Percentiles rank a stretch among this genome's conserved stretches.
Evolutionary conservation across 108 stramenopile genomes (phyloP).

Genomic region (Fragilaria crotonensis): DNA sequence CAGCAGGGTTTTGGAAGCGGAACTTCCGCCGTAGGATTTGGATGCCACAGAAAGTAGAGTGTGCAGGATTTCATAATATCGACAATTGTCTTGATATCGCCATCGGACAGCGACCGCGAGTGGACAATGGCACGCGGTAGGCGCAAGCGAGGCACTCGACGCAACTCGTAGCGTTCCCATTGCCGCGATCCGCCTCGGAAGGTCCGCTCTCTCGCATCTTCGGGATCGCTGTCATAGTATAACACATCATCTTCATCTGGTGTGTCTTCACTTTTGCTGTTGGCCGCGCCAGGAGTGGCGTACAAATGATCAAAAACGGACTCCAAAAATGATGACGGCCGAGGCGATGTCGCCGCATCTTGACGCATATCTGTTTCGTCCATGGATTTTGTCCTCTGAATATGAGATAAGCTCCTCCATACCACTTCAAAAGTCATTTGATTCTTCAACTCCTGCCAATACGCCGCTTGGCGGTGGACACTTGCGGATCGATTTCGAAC

Average conservation of each 20-base stretch:
- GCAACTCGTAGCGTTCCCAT: background rate
- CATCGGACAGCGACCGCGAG: background rate
- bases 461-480: slow-evolving; percentile 16
- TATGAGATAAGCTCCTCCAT: slow-evolving; percentile 9
- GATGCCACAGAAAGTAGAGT: slow-evolving; percentile 42
- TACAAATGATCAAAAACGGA: too few species aligned
- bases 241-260: slow-evolving; percentile 13
- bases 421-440: slow-evolving; percentile 40
- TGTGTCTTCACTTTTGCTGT: background rate
- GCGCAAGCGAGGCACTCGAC: background rate
- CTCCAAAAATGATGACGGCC: background rate
- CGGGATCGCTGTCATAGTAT: slow-evolving; percentile 59
- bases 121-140: slow-evolving; percentile 34
- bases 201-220: slow-evolving; percentile 21
- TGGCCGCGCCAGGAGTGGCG: too few species aligned
- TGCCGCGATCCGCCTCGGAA: background rate
- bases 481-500: slow-evolving; percentile 18
- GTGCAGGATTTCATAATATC: slow-evolving; percentile 29
- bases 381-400: slow-evolving; percentile 24
- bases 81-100: background rate
- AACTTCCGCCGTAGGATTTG: slow-evolving; percentile 10
- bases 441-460: slow-evolving; percentile 16
- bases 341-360: background rate
- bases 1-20: slow-evolving; percentile 21
- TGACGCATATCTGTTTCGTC: slow-evolving; percentile 21